Percentiles rank a stretch among this genome's conserved stretches.
Conservation (phyloP, 176 grass and related monocot species). For the Areca catechu region DNA sequence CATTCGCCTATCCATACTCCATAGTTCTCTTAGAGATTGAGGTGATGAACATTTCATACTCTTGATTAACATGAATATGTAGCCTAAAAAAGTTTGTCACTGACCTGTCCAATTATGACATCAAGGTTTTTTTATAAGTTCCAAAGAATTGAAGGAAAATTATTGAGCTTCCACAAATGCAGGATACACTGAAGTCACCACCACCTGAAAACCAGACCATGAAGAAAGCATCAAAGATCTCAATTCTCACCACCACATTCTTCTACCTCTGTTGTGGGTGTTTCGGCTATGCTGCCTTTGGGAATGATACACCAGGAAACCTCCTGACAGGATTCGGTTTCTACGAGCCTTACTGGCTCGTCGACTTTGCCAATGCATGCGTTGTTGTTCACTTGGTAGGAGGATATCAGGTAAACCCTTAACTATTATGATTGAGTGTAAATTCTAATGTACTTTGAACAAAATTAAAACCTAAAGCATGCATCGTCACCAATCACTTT, state of each 20-base stretch:
- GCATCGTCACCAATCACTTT: too few species aligned
- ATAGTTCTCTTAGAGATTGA: constrained; percentile 63
- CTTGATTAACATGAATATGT: neutral
- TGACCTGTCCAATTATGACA: too few species aligned
- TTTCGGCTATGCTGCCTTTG: constrained; percentile 79
- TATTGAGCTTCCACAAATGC: too few species aligned
- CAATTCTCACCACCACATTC: constrained; percentile 62
- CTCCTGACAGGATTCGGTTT: constrained; percentile 78
- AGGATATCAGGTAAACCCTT: constrained; percentile 43
- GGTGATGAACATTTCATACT: constrained; percentile 15
- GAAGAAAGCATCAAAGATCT: constrained; percentile 57
- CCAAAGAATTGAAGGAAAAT: too few species aligned
- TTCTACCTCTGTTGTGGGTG: constrained; percentile 90
- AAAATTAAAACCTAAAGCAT: too few species aligned
- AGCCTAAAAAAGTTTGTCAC: too few species aligned
- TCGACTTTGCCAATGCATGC: constrained; percentile 76
- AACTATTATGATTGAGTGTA: neutral
- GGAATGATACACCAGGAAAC: constrained; percentile 56
- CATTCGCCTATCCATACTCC: constrained; percentile 54
- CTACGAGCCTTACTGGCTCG: constrained; percentile 62
- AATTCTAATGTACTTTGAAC: too few species aligned
- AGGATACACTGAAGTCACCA: constrained; percentile 66
- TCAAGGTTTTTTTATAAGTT: too few species aligned
- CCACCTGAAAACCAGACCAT: constrained; percentile 76
- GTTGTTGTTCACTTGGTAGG: constrained; percentile 64